Evolutionary conservation across 805 yeast genomes (phyloP), one percentile per base, ranked within the genome.

Genomic region (Kuraishia borneana): DNA sequence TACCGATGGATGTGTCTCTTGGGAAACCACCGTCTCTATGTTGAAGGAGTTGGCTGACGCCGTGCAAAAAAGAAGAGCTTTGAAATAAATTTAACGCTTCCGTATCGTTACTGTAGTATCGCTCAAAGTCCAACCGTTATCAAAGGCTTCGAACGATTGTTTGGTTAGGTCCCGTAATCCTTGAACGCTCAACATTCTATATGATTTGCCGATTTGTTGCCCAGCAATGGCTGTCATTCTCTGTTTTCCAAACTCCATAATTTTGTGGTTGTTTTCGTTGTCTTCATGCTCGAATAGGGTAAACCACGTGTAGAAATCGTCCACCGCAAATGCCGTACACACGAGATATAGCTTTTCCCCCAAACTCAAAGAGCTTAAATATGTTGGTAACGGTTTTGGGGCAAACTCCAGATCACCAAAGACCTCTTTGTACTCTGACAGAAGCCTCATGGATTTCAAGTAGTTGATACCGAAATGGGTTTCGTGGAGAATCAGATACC

Each of bases 1-100:
- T 48, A 89, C 98, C n/a, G 98, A 89, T 59, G 95, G 96, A 21
- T 89, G 98, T 68, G 87, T 89, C 40, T 72, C 84, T 39, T 84
- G 95, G 85, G 92, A 82, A 35, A 65, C 75, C 32, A 89, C 98
- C 13, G 89, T 68, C 32, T 60, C 56, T 18, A 89, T 85, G 36
- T 67, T 89, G 46, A 69, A 66, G 34, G 63, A 65, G 34, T 72
- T 89, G 48, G 78, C 96, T 18, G 70, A 70, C 22, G 94, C 95
- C 39, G 92, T 89, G 21, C 72, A 73, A 56, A 63, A 65, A 32
- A 80, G 96, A 68, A 79, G 96, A 68, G 48, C 47, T 31, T 37
- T 49, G 42, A 42, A 42, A 30, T 10, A 25, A 13, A 16, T 16
- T 16, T 25, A 12, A 25, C 28, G 17, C 25, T 32, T 20, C 8